Evolutionary conservation across 2,329 filamentous ascomycete genomes (phyloP), one percentile per base, ranked within the genome.

Genomic region (Trichoderma brevicompactum): DNA sequence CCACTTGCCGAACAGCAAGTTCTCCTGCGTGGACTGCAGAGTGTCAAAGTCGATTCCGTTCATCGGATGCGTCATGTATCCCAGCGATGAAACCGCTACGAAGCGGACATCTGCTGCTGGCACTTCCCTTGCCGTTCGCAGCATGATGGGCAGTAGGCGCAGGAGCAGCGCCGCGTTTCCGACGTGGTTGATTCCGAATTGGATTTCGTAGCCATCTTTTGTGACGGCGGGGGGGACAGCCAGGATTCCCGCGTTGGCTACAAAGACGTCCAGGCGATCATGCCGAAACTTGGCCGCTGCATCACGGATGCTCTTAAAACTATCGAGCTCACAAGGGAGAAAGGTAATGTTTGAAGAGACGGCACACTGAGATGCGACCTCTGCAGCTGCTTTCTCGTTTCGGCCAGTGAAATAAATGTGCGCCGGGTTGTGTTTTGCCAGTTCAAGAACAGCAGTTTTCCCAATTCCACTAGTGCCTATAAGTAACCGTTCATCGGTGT

Each of bases 381-480:
- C 2, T 69, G 69, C 9, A 70, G 70, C 36, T 68, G 60, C 5
- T 68, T 64, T 59, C 73, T 70, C 68, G 82, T 76, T 80, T 34
- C 70, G 81, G 68, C 70, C 78, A 5, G 69, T 68, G 17, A 72
- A 65, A 68, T 70, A 72, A 56, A 72, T 69, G 52, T 69, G 64
- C 9, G 56, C 58, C 15, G 71, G 70, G 8, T 43, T 62, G 50
- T 72, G 69, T 32, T 56, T 68, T 10, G 67, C 66, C 34, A 66
- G 68, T 19, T 72, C 69, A 7, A 72, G 61, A n/a, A 70, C 46
- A 28, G 69, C 52, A 28, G 70, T 65, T 68, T 96, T 81, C 38
- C 93, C 93, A 64, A 97, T 79, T 12, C 93, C 93, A 75, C 46
- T 60, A 19, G 63, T 65, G 12, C 54, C 63, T 60, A 19, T 65